Evolutionary conservation across 2,329 filamentous ascomycete genomes (phyloP).

Genomic region (Chaetomium olivaceum): DNA sequence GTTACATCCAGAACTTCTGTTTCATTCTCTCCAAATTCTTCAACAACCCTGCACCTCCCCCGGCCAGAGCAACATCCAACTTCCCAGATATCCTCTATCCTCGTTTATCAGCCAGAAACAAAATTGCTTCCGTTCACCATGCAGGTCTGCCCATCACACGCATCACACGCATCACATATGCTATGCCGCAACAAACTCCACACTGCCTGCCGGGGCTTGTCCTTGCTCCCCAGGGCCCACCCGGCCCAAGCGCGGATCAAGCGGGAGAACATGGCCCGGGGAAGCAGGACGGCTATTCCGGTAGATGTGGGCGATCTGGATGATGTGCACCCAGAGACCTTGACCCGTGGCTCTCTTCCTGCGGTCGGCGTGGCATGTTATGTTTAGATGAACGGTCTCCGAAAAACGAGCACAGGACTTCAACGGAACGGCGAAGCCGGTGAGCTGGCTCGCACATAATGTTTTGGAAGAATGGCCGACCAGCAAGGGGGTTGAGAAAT

Average conservation of each 20-base stretch:
- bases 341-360: conserved; percentile 24
- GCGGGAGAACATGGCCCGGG: conserved; percentile 44
- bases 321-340: conserved; percentile 41
- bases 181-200: not conserved
- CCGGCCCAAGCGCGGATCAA: conserved; percentile 35
- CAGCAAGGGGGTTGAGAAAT: conserved; percentile 25
- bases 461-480: conserved; percentile 18
- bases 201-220: not conserved
- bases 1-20: conserved; percentile 6
- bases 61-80: not conserved
- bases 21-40: not conserved
- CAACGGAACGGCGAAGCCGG: not conserved
- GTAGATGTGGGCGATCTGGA: conserved; percentile 39
- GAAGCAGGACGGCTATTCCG: conserved; percentile 44
- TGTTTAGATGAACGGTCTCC: conserved; percentile 26
- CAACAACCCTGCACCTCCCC: not conserved
- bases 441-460: not conserved
- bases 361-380: conserved; percentile 18
- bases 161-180: conserved; percentile 1
- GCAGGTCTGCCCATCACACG: not conserved
- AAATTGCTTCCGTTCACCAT: not conserved
- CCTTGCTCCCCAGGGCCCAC: conserved; percentile 7
- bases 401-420: not conserved
- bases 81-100: not conserved
- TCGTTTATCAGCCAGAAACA: not conserved